These are phyloP conservation scores for Tolypocladium amazonense DNA, from an alignment of 2,329 filamentous ascomycete genomes.

Conservation along the genomic window DNA sequence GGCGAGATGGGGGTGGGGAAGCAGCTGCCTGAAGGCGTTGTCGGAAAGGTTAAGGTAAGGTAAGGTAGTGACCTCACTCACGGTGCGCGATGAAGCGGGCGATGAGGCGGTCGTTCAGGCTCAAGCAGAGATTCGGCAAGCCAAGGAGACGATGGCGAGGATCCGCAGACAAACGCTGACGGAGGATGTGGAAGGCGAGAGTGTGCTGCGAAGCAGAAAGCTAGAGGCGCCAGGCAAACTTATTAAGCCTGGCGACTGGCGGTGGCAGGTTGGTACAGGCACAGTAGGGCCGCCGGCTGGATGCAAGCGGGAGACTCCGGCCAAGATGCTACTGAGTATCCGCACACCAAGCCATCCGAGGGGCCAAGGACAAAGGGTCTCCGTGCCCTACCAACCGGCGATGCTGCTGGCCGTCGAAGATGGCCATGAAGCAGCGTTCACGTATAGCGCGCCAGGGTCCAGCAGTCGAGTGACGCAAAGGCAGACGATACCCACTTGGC, in stretches of 20 bases:
- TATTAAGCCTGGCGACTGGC: background rate
- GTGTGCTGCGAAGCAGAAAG: background rate
- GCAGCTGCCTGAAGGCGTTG: background rate
- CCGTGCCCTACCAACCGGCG: background rate
- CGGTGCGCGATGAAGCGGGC: background rate
- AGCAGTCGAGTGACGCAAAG: background rate
- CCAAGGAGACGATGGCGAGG: background rate
- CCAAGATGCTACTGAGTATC: background rate
- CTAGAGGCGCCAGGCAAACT: background rate
- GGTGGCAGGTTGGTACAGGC: background rate
- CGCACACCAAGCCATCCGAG: background rate
- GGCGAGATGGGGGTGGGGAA: conserved; percentile 1
- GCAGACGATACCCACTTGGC: background rate
- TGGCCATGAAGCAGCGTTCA: background rate
- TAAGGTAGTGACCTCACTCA: background rate
- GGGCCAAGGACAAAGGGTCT: background rate
- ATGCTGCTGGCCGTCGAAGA: background rate
- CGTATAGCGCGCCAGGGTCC: background rate
- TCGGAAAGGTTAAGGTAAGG: background rate
- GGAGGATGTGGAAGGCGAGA: background rate
- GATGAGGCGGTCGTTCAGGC: background rate
- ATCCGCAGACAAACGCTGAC: background rate
- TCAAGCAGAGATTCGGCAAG: background rate
- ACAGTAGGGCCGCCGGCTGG: background rate
- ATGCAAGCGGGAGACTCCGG: background rate